Base-by-base conservation (phyloP, 2,329 filamentous ascomycete genomes). In the Exophiala xenobiotica region DNA sequence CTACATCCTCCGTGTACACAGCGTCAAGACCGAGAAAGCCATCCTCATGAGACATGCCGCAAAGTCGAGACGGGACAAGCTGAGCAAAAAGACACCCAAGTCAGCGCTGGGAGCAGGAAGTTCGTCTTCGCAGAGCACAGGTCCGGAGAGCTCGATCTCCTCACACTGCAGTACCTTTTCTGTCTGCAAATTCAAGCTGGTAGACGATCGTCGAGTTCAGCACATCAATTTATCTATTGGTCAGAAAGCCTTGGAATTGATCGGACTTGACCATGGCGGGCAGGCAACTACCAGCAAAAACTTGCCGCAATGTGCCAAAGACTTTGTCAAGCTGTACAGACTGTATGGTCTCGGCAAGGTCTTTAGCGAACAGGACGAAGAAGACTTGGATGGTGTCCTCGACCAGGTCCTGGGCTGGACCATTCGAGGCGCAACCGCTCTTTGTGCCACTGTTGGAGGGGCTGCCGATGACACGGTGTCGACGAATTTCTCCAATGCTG, bases 1-100 rank as follows among this genome's bases (percentile, higher is more conserved):
- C 23, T 52, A 48, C n/a, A 11, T 52, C 7, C 8, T 52, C 4
- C 43, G 49, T 11, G 24, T 48, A n/a, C 49, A 52, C 39, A 52
- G 49, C 38, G 31, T 43, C n/a, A 52, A 52, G 44, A 47, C 49
- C 11, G 49, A 52, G 24, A 42, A 27, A 22, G 38, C 37, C 7
- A 47, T 48, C 7, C 19, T 47, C 9, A 12, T 52, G 12, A 20
- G 43, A 12, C 9, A 24, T 9, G 46, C 46, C 4, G 37, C 31
- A 12, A 41, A 2, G 12, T 18, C 18, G 8, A 18, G 45, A 6
- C 33, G 23, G 14, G 24, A 40, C 3, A 23, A 20, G 3, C 20
- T 40, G 20, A n/a, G 22, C 18, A 40, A 24, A 20, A 40, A 40
- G 20, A 5, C 9, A 2, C 3, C 22, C n/a, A 31, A 3, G 2